Base-by-base conservation (phyloP, 2,329 filamentous ascomycete species). In the Aspergillus hiratsukae region DNA sequence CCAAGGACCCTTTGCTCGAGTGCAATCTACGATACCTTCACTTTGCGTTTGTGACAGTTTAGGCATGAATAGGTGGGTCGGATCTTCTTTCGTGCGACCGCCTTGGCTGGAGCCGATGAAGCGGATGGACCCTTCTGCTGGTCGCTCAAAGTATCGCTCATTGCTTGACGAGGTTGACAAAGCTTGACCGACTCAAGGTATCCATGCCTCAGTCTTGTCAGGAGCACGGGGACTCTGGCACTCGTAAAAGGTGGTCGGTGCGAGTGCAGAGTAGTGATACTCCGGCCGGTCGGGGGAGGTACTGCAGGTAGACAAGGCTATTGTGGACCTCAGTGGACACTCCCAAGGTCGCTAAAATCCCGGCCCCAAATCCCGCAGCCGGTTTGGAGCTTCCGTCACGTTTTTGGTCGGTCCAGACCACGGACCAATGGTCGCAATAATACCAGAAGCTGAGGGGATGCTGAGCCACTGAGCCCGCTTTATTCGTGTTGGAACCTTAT, bases 11-110 rank as follows among this genome's bases (percentile, higher is more conserved):
- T 11, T 29, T 9, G 9, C 28, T 3, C 1, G 9, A 29, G 28
- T 29, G 28, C 28, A 29, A 10, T 45, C 40, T 45, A 41, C 31
- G 19, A 25, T 64, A 70, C 68, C 65, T 70, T 70, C n/a, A 70
- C 66, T 62, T 70, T 70, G 52, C 68, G 66, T 59, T 65, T 69
- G 51, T 68, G 66, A 54, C 67, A 70, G 40, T 61, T 66, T 28
- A 69, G 58, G 51, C 68, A 70, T 14, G 67, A 69, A 49, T 68
- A 65, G 27, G 67, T 69, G 56, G 67, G 66, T 49, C 68, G 66
- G 49, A 58, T 64, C 52, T 69, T 69, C 56, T 64, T 67, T 40
- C 61, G 60, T 31, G 55, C 31, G 45, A 53, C 51, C 35, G 56
- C 45, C 49, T 60, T 58, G 21, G 54, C 43, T 40, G 52, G 35